Evolutionary conservation across 2,329 filamentous ascomycete species (phyloP), one percentile per base, ranked within the genome.

Genomic region (Cladophialophora psammophila): DNA sequence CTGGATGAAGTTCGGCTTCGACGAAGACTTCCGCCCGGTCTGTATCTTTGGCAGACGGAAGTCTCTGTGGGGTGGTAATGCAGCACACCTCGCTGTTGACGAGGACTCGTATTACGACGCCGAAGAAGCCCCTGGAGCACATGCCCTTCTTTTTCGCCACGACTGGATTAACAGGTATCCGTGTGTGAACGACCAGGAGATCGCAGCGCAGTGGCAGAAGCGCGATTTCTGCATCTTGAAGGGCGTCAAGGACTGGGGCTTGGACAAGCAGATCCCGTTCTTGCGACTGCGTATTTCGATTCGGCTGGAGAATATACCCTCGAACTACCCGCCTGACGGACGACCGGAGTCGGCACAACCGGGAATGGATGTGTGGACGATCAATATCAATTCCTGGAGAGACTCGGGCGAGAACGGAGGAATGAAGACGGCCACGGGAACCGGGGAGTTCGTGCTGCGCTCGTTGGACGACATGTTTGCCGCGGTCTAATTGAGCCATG

Each of bases 1-100:
- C 52, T 68, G 65, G 65, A 68, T 68, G 61, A 68, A 68, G 31
- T 68, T 68, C 53, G 65, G 65, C 31, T 68, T 68, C 58, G 65
- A 68, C 36, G 56, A 65, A 32, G 58, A 68, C 12, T 68, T 64
- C 57, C 40, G 42, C 13, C 65, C 65, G 5, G 57, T 65, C 31
- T 61, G 56, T 40, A 68, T 68, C 40, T 64, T 68, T 20, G 65
- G 65, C 10, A 32, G 65, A 35, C 56, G 62, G 13, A 63, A 63
- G 38, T 68, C 65, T 1, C 62, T 68, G 3, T 68, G 65, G 65
- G 65, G 65, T 18, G 65, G 65, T 8, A 64, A 61, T n/a, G 15
- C 61, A 32, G 65, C 62, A 9, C 62, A 68, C 53, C 65, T 68
- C 9, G 62, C 65, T 18, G 62, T 60, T 5, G 32, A 64, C 35